Evolutionary conservation across 2,329 filamentous ascomycete species (phyloP).

Genomic region (Chalaropsis thielavioides): DNA sequence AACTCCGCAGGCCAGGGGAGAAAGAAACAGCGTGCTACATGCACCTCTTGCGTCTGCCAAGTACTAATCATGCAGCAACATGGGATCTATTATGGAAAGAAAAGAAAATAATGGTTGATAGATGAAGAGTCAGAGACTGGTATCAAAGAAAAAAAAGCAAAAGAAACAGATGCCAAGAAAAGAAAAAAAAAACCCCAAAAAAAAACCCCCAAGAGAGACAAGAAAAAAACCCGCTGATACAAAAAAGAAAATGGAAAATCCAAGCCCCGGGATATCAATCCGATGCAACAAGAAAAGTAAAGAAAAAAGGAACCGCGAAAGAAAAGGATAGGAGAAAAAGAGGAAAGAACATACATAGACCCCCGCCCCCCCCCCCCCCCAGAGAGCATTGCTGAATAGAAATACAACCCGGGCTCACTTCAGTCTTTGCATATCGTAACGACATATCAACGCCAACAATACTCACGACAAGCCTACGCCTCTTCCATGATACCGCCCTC

Average conservation of each 20-base stretch:
- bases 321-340: slow-evolving; percentile 11
- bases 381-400: not conserved
- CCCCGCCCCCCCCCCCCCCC: not conserved
- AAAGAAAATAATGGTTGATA: not conserved
- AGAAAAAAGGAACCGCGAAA: slow-evolving; percentile 10
- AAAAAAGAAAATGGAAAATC: no score
- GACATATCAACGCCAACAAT: not conserved
- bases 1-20: no score
- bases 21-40: no score
- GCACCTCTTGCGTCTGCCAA: no score
- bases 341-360: not conserved
- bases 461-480: slow-evolving; percentile 27
- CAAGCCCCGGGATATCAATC: slow-evolving; percentile 5
- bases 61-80: no score
- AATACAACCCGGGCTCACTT: not conserved
- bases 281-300: not conserved
- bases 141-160: slow-evolving; percentile 13
- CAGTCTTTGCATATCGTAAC: no score
- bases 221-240: slow-evolving; percentile 11
- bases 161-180: not conserved
- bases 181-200: not conserved
- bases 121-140: not conserved
- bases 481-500: slow-evolving; percentile 50
- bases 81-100: not conserved
- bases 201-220: not conserved